Evolutionary conservation across 2,329 filamentous ascomycete species (phyloP).

Genomic region (Monosporascus cannonballus): DNA sequence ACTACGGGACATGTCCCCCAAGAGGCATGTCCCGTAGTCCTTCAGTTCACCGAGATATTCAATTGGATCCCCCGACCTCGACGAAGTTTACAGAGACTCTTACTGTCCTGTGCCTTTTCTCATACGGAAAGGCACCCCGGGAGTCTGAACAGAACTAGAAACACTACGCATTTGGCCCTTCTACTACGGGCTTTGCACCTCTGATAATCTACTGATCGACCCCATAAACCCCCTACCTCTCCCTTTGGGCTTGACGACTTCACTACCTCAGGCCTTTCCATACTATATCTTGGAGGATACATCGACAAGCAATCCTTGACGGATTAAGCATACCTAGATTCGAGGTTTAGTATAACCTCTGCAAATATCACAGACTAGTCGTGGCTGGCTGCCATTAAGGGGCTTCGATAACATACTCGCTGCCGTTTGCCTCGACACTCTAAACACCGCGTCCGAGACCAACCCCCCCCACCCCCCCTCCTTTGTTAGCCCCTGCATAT

Average conservation of each 20-base stretch:
- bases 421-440: slow-evolving; percentile 29
- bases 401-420: slow-evolving; percentile 20
- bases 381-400: slow-evolving; percentile 1
- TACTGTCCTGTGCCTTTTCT: slow-evolving; percentile 33
- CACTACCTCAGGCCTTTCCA: no score
- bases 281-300: no score
- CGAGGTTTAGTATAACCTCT: slow-evolving; percentile 1
- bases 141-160: slow-evolving; percentile 29
- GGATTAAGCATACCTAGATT: no score
- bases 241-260: no score
- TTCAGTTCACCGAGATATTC: slow-evolving; percentile 75
- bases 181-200: slow-evolving; percentile 10
- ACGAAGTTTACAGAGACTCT: slow-evolving; percentile 61
- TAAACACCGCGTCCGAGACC: slow-evolving; percentile 11
- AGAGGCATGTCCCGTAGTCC: slow-evolving; percentile 67
- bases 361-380: slow-evolving; percentile 1
- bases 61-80: slow-evolving; percentile 52
- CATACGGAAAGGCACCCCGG: slow-evolving; percentile 13
- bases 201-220: slow-evolving; percentile 2
- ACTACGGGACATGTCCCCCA: slow-evolving; percentile 62
- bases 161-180: slow-evolving; percentile 17
- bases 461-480: no score
- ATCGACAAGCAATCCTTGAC: no score
- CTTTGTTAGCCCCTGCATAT: slow-evolving; percentile 20
- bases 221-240: background rate